A percentile compares a stretch with the other conserved stretches of the same genome.
Evolutionary conservation across 345 rosid species (phyloP).

Genomic region (Sisymbrium altissimum): DNA sequence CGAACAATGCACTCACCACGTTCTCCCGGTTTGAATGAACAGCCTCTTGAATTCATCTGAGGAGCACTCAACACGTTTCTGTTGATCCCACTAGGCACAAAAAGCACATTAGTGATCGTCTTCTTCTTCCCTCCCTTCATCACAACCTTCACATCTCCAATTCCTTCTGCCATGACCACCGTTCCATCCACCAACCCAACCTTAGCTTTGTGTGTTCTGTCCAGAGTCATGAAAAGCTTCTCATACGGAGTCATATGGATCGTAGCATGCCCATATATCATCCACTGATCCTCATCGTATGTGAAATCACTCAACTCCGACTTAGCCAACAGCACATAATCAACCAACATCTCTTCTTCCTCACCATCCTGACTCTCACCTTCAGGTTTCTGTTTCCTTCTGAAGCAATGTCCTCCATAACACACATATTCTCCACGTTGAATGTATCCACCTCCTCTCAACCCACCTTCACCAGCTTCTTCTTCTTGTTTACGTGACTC

Average conservation of each 20-base stretch:
- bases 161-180: conserved; percentile 7
- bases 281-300: conserved; percentile 18
- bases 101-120: conserved; percentile 21
- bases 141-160: conserved; percentile 2
- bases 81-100: conserved; percentile 9
- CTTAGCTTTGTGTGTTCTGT: conserved; percentile 9
- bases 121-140: conserved; percentile 29
- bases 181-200: conserved; percentile 21
- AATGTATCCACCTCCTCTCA: too few species aligned
- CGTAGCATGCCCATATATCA: conserved; percentile 6
- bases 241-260: conserved; percentile 20
- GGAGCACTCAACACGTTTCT: conserved; percentile 28
- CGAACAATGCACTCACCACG: conserved; percentile 12
- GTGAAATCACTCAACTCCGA: not conserved
- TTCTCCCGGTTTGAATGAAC: not conserved
- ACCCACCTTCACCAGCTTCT: too few species aligned
- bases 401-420: not conserved
- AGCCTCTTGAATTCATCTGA: conserved; percentile 15
- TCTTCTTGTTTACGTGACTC: not conserved
- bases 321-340: not conserved
- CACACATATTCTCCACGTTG: too few species aligned
- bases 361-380: not conserved
- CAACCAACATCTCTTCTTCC: not conserved
- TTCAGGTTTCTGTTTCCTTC: not conserved
- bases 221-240: conserved; percentile 10